Evolutionary conservation across 805 yeast species (phyloP), one percentile per base, ranked within the genome.

Genomic region (Candida methanosorbosa): DNA sequence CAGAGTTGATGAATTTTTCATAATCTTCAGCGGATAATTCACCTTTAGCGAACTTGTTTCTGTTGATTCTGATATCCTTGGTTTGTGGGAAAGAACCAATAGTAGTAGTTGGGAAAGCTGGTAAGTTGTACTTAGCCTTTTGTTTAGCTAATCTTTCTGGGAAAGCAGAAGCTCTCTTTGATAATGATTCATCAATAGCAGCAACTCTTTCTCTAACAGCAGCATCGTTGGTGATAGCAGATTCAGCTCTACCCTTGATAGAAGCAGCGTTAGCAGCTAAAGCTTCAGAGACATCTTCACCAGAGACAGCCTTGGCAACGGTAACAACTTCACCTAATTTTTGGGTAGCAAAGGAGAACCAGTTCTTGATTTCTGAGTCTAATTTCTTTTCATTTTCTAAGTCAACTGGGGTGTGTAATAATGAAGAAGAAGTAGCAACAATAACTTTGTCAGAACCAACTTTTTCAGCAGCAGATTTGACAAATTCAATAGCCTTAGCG

Each of bases 51-150:
- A 83, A 87, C 74, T 90, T 92, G 81, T 90, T 87, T 78, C 99
- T 90, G 83, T 83, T 82, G 66, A 88, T 69, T 77, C 98, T 85
- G 71, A 92, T 92, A 66, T 92, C 98, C 76, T 87, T 86, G 66
- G 99, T 92, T 78, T 92, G 99, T 56, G 99, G 99, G 97, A 92
- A 92, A 47, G 99, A 92, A 68, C 99, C 99, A 66, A 92, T 92
- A 57, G 98, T 92, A 64, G 99, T 92, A 63, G 99, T 92, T 70
- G 99, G 99, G 95, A 92, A 92, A 60, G 84, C 71, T 53, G 99
- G 98, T 65, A 92, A 75, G 75, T 92, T 83, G 75, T 83, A 84
- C 61, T 78, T 71, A 53, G 66, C 69, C 72, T 84, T 75, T 75
- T 92, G 98, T 54, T 78, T 88, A 52, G 70, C 81, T 59, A 85